Evolutionary conservation across 768 basidiomycete genomes (phyloP), one percentile per base, ranked within the genome.

Genomic region (Neoboletus magnificus): DNA sequence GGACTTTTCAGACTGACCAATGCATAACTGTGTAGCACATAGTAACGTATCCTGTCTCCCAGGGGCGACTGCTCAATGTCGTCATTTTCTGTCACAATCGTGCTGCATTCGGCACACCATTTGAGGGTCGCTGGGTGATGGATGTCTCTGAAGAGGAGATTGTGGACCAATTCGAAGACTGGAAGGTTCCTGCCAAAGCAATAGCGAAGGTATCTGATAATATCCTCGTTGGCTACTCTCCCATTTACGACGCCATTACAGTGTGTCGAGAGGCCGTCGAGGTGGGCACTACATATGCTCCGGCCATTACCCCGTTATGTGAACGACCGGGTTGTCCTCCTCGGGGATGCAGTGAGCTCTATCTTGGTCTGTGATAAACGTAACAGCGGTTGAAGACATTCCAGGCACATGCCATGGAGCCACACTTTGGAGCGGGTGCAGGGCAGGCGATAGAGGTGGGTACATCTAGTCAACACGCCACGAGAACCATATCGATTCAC

Each of bases 361-460:
- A 16, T 40, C 33, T 29, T 20, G 7, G 5, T 25, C 16, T 22
- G 9, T 27, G 50, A 7, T 39, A 42, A 43, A 43, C 13, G 15
- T 30, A 44, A 18, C 46, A 23, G 41, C 8, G 22, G 45, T 33
- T 58, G 52, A 62, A 30, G 43, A 20, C 37, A 12, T 11, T 39
- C n/a, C 41, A 68, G 79, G 79, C 78, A 0, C 79, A 81, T 62
- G 78, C 74, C 0, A 78, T 79, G 73, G 67, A 73, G 4, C 78
- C 79, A 0, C 73, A 79, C 58, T 71, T 77, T 62, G 79, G 76
- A 1, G 73, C 77, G 0, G 80, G 80, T 4, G 81, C 78, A 4
- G 77, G 79, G 4, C 79, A 79, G 50, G 79, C 79, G 1, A 74
- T 81, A n/a, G 81, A 81, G 65, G 78, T 78, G 42, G 12, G 64